Evolutionary conservation across 2,329 filamentous ascomycete genomes (phyloP).

Genomic region (Ramularia endophylla): DNA sequence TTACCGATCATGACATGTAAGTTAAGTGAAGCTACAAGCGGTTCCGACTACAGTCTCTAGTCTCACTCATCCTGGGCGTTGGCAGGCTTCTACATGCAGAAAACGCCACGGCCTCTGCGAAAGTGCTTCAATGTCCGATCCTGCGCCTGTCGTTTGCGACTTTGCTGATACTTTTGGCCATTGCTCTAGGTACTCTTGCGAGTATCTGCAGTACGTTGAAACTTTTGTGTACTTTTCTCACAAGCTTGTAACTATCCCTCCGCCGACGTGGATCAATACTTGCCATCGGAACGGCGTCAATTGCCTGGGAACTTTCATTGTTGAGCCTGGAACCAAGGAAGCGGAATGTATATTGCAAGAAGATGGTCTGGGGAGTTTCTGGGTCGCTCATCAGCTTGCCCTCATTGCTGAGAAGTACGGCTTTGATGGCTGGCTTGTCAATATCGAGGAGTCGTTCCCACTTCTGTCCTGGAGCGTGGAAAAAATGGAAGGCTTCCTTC

Average conservation of each 20-base stretch:
- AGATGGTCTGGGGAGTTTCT: slow-evolving; percentile 5
- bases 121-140: no score
- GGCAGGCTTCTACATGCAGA: no score
- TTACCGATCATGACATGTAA: slow-evolving; percentile 25
- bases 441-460: slow-evolving; percentile 41
- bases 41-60: no score
- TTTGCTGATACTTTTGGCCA: no score
- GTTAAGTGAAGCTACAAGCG: no score
- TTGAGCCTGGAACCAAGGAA: slow-evolving; percentile 37
- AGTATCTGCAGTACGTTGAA: slow-evolving; percentile 40
- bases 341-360: slow-evolving; percentile 27
- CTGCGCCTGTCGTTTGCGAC: no score
- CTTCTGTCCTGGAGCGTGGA: slow-evolving; percentile 26
- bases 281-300: slow-evolving; percentile 44
- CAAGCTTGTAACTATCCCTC: slow-evolving; percentile 41
- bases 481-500: slow-evolving; percentile 34
- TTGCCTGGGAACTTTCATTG: slow-evolving; percentile 39
- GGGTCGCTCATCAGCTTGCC: slow-evolving; percentile 34
- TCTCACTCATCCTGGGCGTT: no score
- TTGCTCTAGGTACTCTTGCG: slow-evolving; percentile 41
- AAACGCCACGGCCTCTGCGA: no score
- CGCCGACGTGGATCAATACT: slow-evolving; percentile 41
- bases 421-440: slow-evolving; percentile 45
- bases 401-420: slow-evolving; percentile 36
- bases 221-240: slow-evolving; percentile 46